These are phyloP conservation scores for Pseudohalonectria lignicola DNA, from an alignment of 2,329 filamentous ascomycete species.

Conservation along the genomic window DNA sequence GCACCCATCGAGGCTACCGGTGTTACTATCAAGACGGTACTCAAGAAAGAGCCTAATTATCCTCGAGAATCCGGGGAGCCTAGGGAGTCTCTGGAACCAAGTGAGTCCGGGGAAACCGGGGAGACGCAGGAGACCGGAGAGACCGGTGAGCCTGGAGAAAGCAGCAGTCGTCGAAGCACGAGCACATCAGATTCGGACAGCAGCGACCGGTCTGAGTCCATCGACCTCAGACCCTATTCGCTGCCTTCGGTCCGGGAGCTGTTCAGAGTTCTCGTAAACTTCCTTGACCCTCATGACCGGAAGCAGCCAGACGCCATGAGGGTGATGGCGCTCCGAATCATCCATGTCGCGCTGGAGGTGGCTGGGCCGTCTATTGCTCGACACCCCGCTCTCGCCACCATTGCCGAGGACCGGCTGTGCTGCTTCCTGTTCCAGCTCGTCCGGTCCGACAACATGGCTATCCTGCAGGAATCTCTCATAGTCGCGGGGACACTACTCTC, in stretches of 20 bases:
- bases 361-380: constrained; percentile 89
- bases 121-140: no score
- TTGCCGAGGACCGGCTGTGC: constrained; percentile 89
- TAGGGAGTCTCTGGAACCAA: no score
- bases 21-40: not conserved
- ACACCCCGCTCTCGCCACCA: constrained; percentile 74
- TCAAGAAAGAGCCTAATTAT: no score
- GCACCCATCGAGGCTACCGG: constrained; percentile 7
- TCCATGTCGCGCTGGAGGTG: constrained; percentile 93
- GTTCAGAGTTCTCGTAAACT: constrained; percentile 85
- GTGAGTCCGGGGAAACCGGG: constrained; percentile 1
- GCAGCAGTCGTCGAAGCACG: constrained; percentile 5
- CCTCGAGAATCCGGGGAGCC: not conserved
- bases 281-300: constrained; percentile 84
- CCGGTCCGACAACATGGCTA: constrained; percentile 89
- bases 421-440: constrained; percentile 94
- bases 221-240: constrained; percentile 76
- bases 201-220: constrained; percentile 25
- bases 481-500: constrained; percentile 85
- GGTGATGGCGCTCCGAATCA: constrained; percentile 93
- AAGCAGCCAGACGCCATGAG: constrained; percentile 92
- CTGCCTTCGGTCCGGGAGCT: constrained; percentile 89
- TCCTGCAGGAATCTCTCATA: constrained; percentile 83
- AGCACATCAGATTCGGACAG: constrained; percentile 10
- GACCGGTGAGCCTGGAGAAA: no score